Conservation (phyloP, 2,329 filamentous ascomycete genomes). For the Bertia moriformis region DNA sequence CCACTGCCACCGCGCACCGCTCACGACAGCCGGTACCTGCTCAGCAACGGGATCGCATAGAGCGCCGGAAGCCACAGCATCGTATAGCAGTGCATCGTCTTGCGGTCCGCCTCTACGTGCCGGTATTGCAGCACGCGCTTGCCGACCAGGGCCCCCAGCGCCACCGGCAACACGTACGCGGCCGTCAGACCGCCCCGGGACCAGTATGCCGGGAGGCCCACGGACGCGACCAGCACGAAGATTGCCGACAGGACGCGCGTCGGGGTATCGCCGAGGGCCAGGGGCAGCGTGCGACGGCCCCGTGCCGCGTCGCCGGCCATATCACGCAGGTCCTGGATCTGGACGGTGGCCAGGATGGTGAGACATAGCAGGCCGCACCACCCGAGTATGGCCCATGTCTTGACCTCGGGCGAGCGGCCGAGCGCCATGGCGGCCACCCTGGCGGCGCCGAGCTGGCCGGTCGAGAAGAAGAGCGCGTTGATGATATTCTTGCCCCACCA, state of each 20-base stretch:
- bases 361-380: constrained; percentile 2
- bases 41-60: too few relatives aligned
- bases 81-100: too few relatives aligned
- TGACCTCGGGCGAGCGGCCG: not conserved
- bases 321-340: constrained; percentile 14
- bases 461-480: constrained; percentile 2
- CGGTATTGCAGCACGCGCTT: too few relatives aligned
- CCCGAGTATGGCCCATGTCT: not conserved
- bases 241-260: constrained; percentile 9
- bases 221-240: constrained; percentile 7
- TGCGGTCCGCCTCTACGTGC: too few relatives aligned
- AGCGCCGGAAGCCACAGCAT: too few relatives aligned
- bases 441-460: constrained; percentile 1
- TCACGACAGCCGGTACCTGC: too few relatives aligned
- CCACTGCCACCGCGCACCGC: too few relatives aligned
- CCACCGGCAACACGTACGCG: too few relatives aligned
- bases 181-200: constrained; percentile 3
- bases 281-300: constrained; percentile 9
- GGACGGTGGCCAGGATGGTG: constrained; percentile 9
- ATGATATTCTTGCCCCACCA: not conserved
- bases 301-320: constrained; percentile 9
- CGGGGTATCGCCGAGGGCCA: constrained; percentile 8
- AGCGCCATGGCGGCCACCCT: constrained; percentile 2
- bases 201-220: constrained; percentile 8
- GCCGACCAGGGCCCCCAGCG: too few relatives aligned